These are phyloP conservation scores for Sclerotinia trifoliorum DNA, from an alignment of 2,329 filamentous ascomycete genomes.

Conservation along the genomic window DNA sequence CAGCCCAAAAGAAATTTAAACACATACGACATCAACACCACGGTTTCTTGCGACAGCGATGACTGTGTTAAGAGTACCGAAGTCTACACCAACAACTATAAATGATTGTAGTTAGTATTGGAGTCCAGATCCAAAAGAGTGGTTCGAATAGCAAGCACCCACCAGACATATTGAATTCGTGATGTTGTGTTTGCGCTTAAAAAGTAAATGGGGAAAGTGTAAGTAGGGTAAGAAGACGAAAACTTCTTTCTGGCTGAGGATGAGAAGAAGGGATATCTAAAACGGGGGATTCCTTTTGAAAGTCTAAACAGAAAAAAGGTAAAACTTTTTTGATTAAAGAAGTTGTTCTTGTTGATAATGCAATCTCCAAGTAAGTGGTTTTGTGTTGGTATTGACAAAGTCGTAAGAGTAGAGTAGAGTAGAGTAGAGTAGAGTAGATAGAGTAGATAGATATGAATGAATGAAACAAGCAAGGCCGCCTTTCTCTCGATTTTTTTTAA, in stretches of 20 bases:
- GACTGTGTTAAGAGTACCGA: slow-evolving; percentile 95
- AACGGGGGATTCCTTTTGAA: background rate
- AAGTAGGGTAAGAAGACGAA: background rate
- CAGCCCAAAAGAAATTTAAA: background rate
- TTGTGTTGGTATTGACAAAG: background rate
- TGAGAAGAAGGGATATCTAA: slow-evolving; percentile 6
- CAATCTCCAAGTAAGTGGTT: background rate
- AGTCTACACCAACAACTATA: slow-evolving; percentile 56
- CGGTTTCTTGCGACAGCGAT: slow-evolving; percentile 97
- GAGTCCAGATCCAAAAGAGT: background rate
- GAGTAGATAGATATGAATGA: no score
- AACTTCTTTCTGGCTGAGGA: background rate
- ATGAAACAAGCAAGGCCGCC: background rate
- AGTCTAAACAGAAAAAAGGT: slow-evolving; percentile 3
- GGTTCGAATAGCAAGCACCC: background rate
- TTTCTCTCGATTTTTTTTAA: slow-evolving; percentile 16
- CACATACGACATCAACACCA: slow-evolving; percentile 95
- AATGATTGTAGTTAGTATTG: background rate
- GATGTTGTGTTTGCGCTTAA: slow-evolving; percentile 16
- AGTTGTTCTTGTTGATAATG: background rate
- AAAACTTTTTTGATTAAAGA: no score
- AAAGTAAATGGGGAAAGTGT: background rate
- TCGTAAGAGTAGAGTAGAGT: background rate
- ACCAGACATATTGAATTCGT: slow-evolving; percentile 16
- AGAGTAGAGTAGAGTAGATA: background rate